A percentile compares a stretch with the other conserved stretches of the same genome.
These are phyloP conservation scores for Phaeosphaeriaceae sp. DNA, from an alignment of 2,329 filamentous ascomycete genomes.

Conservation along the genomic window DNA sequence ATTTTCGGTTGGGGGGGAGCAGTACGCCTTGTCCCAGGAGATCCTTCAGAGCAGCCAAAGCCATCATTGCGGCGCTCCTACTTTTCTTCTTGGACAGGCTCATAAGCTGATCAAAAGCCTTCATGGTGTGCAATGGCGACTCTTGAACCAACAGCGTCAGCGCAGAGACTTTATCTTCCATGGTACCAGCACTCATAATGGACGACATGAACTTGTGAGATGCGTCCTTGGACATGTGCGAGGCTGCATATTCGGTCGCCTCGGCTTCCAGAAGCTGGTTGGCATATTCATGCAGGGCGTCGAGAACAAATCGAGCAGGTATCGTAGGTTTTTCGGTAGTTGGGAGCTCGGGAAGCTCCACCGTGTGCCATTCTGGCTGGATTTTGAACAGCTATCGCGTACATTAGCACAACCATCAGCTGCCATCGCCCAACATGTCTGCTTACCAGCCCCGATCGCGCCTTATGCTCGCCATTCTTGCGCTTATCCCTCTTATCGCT, in stretches of 20 bases:
- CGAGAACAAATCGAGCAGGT: slow-evolving; percentile 60
- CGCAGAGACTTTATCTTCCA: slow-evolving; percentile 96
- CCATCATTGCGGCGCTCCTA: slow-evolving; percentile 88
- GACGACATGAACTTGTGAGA: slow-evolving; percentile 96
- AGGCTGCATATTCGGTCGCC: slow-evolving; percentile 73
- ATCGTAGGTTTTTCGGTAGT: slow-evolving; percentile 53
- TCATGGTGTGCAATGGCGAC: slow-evolving; percentile 90
- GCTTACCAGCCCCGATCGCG: slow-evolving; percentile 42
- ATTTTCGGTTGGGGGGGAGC: slow-evolving; percentile 79
- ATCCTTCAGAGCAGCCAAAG: slow-evolving; percentile 93
- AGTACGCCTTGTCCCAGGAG: slow-evolving; percentile 87
- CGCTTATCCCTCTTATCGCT: slow-evolving; percentile 39
- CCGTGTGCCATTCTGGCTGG: slow-evolving; percentile 71
- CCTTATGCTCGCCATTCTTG: slow-evolving; percentile 41
- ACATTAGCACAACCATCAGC: slow-evolving; percentile 23
- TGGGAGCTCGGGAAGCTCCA: slow-evolving; percentile 61
- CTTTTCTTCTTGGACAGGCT: slow-evolving; percentile 89
- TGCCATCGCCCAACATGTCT: neutral
- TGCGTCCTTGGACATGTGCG: slow-evolving; percentile 76
- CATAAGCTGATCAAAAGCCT: slow-evolving; percentile 85
- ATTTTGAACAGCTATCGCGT: slow-evolving; percentile 61
- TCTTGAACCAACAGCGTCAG: slow-evolving; percentile 94
- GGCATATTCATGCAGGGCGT: slow-evolving; percentile 72
- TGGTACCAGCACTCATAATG: slow-evolving; percentile 94
- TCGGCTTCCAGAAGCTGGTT: slow-evolving; percentile 78